Evolutionary conservation across 164 flowering plant species (phyloP).

Genomic region (Chimonanthus praecox): DNA sequence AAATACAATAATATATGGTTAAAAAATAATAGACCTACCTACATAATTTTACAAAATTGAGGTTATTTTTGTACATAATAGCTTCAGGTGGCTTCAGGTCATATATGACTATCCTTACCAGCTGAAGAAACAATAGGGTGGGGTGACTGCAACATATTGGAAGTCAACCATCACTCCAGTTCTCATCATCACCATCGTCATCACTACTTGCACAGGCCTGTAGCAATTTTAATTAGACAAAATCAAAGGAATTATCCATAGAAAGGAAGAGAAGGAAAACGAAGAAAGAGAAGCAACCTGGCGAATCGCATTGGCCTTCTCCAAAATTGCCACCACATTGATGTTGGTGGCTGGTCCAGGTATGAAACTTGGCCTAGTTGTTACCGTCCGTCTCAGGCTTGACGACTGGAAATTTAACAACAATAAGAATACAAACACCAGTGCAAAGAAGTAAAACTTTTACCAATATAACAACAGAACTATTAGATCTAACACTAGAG

Average conservation of each 20-base stretch:
- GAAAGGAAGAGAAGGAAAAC: background rate
- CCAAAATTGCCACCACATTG: constrained; percentile 67
- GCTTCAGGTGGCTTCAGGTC: background rate
- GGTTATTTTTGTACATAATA: constrained; percentile 12
- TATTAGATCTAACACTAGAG: background rate
- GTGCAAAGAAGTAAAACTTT: background rate
- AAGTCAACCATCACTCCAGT: constrained; percentile 72
- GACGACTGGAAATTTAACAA: background rate
- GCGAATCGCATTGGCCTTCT: constrained; percentile 89
- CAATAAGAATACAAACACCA: background rate
- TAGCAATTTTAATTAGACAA: constrained; percentile 4
- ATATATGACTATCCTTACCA: background rate
- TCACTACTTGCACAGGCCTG: constrained; percentile 74
- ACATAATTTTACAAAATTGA: constrained; percentile 8
- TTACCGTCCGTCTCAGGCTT: constrained; percentile 45
- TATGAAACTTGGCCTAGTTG: constrained; percentile 30
- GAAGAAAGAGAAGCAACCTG: constrained; percentile 39
- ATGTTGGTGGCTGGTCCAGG: constrained; percentile 34
- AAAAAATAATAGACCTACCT: constrained; percentile 4
- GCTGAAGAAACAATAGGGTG: background rate
- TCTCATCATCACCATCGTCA: constrained; percentile 61
- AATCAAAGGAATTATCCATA: background rate
- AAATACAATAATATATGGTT: background rate
- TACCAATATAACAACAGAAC: background rate
- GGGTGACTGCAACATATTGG: background rate